Conservation (phyloP, 306 rosid species). For the Mimosa bimucronata region DNA sequence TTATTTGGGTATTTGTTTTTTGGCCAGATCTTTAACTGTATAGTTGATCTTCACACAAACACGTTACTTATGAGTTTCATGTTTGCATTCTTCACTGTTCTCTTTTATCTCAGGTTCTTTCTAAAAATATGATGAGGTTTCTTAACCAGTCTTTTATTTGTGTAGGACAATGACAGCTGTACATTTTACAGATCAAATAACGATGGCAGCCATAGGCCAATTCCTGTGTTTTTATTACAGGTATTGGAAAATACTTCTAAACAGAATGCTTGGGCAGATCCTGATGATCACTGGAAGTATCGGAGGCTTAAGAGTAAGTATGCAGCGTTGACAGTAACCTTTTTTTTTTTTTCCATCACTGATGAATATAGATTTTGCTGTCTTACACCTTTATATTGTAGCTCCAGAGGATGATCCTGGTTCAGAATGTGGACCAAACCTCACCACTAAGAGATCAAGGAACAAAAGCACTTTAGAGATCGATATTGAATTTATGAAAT, state of each 20-base stretch:
- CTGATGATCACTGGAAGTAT: not conserved
- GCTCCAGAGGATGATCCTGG: not conserved
- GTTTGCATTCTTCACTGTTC: not conserved
- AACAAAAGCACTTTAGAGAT: not conserved
- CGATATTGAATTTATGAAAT: not conserved
- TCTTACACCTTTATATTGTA: not conserved
- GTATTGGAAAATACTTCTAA: not conserved
- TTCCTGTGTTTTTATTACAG: not conserved
- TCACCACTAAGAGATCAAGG: conserved; percentile 1
- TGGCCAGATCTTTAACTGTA: not conserved
- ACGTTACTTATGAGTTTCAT: not conserved
- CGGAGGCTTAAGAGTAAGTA: not conserved
- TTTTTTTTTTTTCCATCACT: not conserved
- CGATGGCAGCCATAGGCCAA: not conserved
- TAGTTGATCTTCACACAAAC: not conserved
- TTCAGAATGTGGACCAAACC: conserved; percentile 16
- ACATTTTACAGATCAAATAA: not conserved
- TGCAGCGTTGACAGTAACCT: not conserved
- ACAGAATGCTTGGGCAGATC: conserved; percentile 15
- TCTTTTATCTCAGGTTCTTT: not conserved
- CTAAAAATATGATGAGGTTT: not conserved
- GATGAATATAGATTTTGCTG: not conserved
- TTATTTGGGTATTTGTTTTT: not conserved
- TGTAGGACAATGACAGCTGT: not conserved
- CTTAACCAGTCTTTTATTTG: not conserved